Evolutionary conservation across 345 rosid genomes (phyloP).

Genomic region (Anastatica hierochuntica): DNA sequence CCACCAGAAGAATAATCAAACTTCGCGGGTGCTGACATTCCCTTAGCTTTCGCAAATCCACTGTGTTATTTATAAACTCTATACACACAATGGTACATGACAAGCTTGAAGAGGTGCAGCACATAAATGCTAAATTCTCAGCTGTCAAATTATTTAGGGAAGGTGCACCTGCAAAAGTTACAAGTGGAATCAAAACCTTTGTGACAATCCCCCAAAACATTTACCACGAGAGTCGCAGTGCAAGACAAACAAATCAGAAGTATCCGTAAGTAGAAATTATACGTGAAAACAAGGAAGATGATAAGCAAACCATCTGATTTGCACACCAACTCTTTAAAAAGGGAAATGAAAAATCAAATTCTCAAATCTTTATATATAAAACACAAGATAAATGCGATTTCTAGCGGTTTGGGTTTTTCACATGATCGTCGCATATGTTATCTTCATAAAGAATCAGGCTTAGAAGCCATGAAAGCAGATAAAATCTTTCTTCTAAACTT

Average conservation of each 20-base stretch:
- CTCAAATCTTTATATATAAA: constrained; percentile 6
- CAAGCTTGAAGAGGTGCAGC: constrained; percentile 36
- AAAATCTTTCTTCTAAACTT: not conserved
- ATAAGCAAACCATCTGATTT: too few species aligned
- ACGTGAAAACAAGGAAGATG: too few species aligned
- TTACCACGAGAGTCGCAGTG: not conserved
- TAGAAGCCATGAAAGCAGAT: not conserved
- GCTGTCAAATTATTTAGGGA: constrained; percentile 11
- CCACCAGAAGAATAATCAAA: constrained; percentile 79
- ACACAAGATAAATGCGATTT: not conserved
- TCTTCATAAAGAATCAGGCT: not conserved
- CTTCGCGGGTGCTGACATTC: constrained; percentile 80
- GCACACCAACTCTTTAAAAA: not conserved
- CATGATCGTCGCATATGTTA: too few species aligned
- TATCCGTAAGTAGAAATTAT: not conserved
- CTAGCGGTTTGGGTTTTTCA: not conserved
- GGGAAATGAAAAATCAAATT: not conserved
- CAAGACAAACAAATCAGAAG: not conserved
- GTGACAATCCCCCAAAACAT: not conserved
- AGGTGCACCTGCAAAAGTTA: constrained; percentile 41
- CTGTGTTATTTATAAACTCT: constrained; percentile 35
- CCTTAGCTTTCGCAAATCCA: constrained; percentile 41
- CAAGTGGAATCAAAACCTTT: constrained; percentile 11
- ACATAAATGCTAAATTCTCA: constrained; percentile 45
- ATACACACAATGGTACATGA: constrained; percentile 56